Conservation (phyloP, 306 rosid species). For the Cucurbita moschata region DNA sequence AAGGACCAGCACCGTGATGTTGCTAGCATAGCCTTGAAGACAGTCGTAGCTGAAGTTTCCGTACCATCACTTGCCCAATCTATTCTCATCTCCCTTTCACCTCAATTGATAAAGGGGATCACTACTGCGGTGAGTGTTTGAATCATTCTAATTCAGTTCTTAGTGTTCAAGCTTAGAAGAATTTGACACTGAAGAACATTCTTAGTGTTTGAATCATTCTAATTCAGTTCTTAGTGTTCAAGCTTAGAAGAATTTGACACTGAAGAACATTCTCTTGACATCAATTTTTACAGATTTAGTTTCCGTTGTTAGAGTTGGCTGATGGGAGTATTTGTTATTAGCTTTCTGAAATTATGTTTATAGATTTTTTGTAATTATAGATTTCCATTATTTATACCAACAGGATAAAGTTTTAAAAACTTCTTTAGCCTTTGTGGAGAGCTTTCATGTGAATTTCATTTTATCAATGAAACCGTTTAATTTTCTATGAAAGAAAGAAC, state of each 20-base stretch:
- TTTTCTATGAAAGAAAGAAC: not conserved
- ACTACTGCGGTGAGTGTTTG: slow-evolving; percentile 54
- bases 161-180: slow-evolving; percentile 2
- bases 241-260: slow-evolving; percentile 4
- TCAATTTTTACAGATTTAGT: not conserved
- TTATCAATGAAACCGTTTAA: not conserved
- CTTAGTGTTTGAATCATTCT: slow-evolving; percentile 18
- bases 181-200: not conserved
- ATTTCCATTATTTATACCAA: not conserved
- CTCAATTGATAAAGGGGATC: slow-evolving; percentile 68
- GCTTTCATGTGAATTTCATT: not conserved
- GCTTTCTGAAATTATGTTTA: not conserved
- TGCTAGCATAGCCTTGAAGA: slow-evolving; percentile 95
- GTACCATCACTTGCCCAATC: slow-evolving; percentile 80
- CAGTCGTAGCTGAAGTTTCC: slow-evolving; percentile 83
- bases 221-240: not conserved
- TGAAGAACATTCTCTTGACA: not conserved
- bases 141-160: not conserved
- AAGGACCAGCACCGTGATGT: slow-evolving; percentile 92
- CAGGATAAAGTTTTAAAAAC: not conserved
- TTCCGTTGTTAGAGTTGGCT: not conserved
- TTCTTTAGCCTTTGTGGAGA: not conserved
- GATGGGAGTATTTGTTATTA: not conserved
- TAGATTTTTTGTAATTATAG: not conserved
- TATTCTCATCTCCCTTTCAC: slow-evolving; percentile 55